Base-by-base conservation (phyloP, 805 yeast genomes). In the Saturnispora sekii region DNA sequence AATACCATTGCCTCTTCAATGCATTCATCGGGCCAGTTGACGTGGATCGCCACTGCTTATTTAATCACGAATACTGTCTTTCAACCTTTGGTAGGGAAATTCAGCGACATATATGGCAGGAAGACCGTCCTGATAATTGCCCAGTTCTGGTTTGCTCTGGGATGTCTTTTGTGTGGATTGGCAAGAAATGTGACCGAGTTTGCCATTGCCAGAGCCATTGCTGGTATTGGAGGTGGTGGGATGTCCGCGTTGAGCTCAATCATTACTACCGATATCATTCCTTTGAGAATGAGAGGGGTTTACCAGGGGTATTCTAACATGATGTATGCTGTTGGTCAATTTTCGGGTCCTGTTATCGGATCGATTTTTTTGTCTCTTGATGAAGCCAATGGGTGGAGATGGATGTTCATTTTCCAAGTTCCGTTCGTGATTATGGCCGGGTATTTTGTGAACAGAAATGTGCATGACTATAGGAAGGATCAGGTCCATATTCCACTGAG, bases 21-120 rank as follows among this genome's bases (percentile, higher is more conserved):
- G 56, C 61, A 75, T 38, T 76, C 73, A 38, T 65, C 78, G 35
- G 67, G 70, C 14, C 55, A 69, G 48, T 63, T 76, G 5, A 63
- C 78, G 2, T 83, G 90, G 89, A 81, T 83, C 3, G 87, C 88
- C 3, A 77, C 88, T 0, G 74, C 84, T 1, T 78, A 81, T 44
- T 64, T 84, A 30, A 62, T 84, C 28, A 79, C 89, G 1, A 77
- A 76, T 48, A 74, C 85, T 3, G 84, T 84, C 1, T 80, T 81
- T 59, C 89, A 82, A 61, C 89, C 87, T 0, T 58, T 84, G 21
- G 80, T 77, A 45, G 93, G 90, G 4, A 74, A 81, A 47, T 64
- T 82, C 30, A 73, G 83, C 36, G 90, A 84, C 51, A 73, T 84
- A 17, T 65, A 72, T 49, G 83, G 84, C 6, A 62, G 84, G 41